Evolutionary conservation across 352 stramenopile genomes (phyloP), one percentile per base, ranked within the genome.

Genomic region (Phytopythium sindhum): DNA sequence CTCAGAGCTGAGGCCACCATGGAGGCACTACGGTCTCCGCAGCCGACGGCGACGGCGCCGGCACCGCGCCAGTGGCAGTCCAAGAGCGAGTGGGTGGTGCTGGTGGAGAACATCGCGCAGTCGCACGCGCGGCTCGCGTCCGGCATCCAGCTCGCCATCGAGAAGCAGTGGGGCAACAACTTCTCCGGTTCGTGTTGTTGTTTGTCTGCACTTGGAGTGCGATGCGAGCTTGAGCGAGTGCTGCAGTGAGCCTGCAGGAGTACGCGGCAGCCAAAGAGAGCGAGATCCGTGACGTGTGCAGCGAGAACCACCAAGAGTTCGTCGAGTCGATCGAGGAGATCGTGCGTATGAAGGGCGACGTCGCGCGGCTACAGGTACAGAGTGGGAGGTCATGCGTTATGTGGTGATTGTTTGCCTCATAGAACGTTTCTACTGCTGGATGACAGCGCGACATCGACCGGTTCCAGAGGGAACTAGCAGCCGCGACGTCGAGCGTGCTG

Each of bases 311-410:
- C 65, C 79, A 87, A 59, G 82, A 93, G 53, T 90, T 91, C 54
- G 82, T 91, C 39, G 77, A 90, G 47, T 91, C 84, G 28, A 91
- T 93, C 64, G 84, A 93, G 59, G 84, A 93, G 58, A 88, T 91
- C 66, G 81, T 91, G 42, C 77, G 77, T 63, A 90, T 93, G 79
- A 93, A 93, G 65, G 69, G 69, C 26, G 84, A 91, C 53, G 78
- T 91, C 57, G 75, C 72, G 19, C 85, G 82, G 57, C 63, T 93
- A 2, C 80, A 91, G 78, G 82, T 88, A 10, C 10, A 23, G 0
- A 21, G 8, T 2, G 37, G 39, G 12, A 44, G 24, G 26, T 28
- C n/a, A 3, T 23, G 17, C 24, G 12, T 9, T 29, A 54, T 26
- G 4, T 19, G 12, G 10, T 8, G 17, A 2, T 7, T 12, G 15